Evolutionary conservation across 225 moss, liverwort and hornwort genomes (phyloP).

Genomic region (Marchantia paleacea): DNA sequence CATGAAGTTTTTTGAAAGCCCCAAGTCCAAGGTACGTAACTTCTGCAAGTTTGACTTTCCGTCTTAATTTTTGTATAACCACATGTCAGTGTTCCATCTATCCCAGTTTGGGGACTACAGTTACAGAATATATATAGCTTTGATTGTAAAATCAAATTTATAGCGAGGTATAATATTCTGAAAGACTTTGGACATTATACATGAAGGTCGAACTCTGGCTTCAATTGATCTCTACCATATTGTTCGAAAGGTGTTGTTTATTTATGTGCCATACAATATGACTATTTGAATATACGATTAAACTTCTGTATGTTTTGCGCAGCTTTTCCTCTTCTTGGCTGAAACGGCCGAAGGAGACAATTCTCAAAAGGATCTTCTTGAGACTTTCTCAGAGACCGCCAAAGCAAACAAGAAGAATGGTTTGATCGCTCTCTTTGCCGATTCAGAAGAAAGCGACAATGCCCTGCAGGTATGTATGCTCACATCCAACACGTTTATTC

Average conservation of each 20-base stretch:
- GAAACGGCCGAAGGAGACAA: slow-evolving; percentile 39
- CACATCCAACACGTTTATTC: no score
- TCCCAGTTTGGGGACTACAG: no score
- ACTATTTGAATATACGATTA: no score
- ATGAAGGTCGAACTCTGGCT: no score
- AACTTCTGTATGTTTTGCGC: slow-evolving; percentile 18
- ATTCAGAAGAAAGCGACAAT: slow-evolving; percentile 59
- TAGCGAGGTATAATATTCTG: no score
- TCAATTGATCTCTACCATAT: no score
- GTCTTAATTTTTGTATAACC: not conserved
- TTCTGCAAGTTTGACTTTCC: not conserved
- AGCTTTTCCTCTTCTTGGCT: slow-evolving; percentile 74
- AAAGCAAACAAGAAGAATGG: slow-evolving; percentile 58
- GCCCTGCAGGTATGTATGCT: slow-evolving; percentile 61
- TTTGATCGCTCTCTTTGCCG: slow-evolving; percentile 65
- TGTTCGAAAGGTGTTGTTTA: no score
- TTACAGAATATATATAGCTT: no score
- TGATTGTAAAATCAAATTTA: no score
- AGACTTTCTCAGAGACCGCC: slow-evolving; percentile 49
- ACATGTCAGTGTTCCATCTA: not conserved
- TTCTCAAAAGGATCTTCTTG: slow-evolving; percentile 28
- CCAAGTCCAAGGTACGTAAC: slow-evolving; percentile 62
- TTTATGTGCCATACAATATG: no score
- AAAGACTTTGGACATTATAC: no score
- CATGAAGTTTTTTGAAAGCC: slow-evolving; percentile 73